phyloP scores from a whole-genome alignment of 495 filamentous ascomycete species.

The Hamigera avellanea region DNA sequence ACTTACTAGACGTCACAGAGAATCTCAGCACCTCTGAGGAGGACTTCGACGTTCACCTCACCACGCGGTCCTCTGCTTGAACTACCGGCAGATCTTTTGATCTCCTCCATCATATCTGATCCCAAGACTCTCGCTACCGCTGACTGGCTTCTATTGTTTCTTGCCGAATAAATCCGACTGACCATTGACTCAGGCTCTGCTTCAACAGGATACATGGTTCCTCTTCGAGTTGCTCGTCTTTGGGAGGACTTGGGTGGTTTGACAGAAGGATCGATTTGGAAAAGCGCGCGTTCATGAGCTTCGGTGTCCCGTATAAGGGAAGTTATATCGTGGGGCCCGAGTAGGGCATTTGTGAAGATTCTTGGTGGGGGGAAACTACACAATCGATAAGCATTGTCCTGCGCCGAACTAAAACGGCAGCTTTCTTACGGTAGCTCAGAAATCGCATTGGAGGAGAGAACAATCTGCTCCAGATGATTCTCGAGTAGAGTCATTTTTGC shows the following conservation, averaged over 20 bases:
- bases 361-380: constrained; percentile 78
- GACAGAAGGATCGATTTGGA: constrained; percentile 66
- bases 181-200: constrained; percentile 32
- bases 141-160: constrained; percentile 59
- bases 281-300: constrained; percentile 86
- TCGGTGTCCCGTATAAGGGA: constrained; percentile 92
- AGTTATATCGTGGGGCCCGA: constrained; percentile 83
- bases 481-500: constrained; percentile 69
- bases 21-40: constrained; percentile 83
- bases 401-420: neutral
- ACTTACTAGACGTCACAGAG: constrained; percentile 75
- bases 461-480: constrained; percentile 84
- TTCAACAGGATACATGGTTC: constrained; percentile 33
- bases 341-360: constrained; percentile 89
- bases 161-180: constrained; percentile 37
- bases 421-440: constrained; percentile 63
- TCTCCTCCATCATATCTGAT: constrained; percentile 73
- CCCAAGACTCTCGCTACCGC: constrained; percentile 86
- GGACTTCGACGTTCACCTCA: constrained; percentile 77
- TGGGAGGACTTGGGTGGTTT: constrained; percentile 24
- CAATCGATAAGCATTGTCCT: neutral
- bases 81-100: constrained; percentile 45
- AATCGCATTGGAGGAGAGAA: constrained; percentile 70
- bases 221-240: constrained; percentile 34
- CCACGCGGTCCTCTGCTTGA: constrained; percentile 33